Evolutionary conservation across 1,284 basidiomycete genomes (phyloP), one percentile per base, ranked within the genome.

Genomic region (Lignosus rhinocerotis): DNA sequence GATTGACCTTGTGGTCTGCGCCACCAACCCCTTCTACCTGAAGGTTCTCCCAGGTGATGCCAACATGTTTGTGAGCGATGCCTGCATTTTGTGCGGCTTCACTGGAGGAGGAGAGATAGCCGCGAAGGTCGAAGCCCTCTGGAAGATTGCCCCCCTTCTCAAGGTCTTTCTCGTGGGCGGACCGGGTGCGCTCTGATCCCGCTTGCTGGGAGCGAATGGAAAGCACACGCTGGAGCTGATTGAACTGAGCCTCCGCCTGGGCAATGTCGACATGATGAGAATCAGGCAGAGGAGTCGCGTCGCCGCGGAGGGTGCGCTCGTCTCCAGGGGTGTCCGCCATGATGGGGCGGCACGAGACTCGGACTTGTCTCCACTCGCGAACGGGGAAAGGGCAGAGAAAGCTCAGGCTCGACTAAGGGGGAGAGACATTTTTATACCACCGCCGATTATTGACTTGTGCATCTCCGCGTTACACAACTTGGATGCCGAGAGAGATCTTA

Each of bases 41-140:
- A 0, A 93, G 73, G 63, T 87, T 78, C 52, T 91, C 81, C 88
- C 91, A 94, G 25, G 85, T 84, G 32, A 93, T 90, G 38, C 92
- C 92, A 38, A 94, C 89, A 62, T 87, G 85, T 77, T 96, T 96
- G 72, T 88, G 87, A 66, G 86, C 85, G 67, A 94, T 89, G 5
- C 91, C 92, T 6, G 88, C 87, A 31, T 77, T 72, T 60, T 92
- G 85, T 56, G 82, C 78, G 6, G 82, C 82, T 59, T 88, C 83
- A 64, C 87, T 87, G 31, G 83, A 86, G 2, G 85, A 84, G 9
- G 83, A 79, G 16, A 96, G 80, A 67, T 92, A 94, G 53, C 89
- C 89, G 33, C 84, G 82, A 8, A 96, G 80, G 71, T 93, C 83
- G 67, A 93, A 93, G 38, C 68, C 68, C 43, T 75, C 72, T 34